Percentiles rank a stretch among this genome's conserved stretches.
phyloP scores from a whole-genome alignment of 1,139 yeast species.

The Debaryomycetaceae sp. region DNA sequence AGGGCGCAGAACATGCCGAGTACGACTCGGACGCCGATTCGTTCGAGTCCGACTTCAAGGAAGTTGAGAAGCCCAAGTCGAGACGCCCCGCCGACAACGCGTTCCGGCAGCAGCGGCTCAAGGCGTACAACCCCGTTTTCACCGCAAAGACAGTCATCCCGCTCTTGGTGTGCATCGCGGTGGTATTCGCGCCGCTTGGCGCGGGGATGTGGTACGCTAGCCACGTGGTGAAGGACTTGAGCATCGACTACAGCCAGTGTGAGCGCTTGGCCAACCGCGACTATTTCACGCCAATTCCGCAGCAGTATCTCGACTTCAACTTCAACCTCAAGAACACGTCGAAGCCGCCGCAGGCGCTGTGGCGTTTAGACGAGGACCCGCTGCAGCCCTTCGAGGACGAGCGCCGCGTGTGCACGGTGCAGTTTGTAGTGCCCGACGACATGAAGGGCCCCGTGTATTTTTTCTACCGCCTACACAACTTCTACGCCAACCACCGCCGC shows the following conservation, averaged over 20 bases:
- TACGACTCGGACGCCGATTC: conserved; percentile 20
- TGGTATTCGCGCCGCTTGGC: conserved; percentile 87
- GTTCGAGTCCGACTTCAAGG: conserved; percentile 13
- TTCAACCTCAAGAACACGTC: conserved; percentile 14
- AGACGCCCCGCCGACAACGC: conserved; percentile 57
- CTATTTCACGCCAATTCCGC: conserved; percentile 59
- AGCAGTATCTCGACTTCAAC: conserved; percentile 42
- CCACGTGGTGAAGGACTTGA: conserved; percentile 69
- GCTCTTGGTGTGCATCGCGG: conserved; percentile 65
- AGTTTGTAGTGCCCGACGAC: conserved; percentile 72
- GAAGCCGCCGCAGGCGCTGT: conserved; percentile 34
- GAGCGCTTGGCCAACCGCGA: conserved; percentile 50
- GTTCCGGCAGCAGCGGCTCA: conserved; percentile 57
- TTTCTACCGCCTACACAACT: conserved; percentile 77
- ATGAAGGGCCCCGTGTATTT: conserved; percentile 74
- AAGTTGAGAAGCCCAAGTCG: conserved; percentile 28
- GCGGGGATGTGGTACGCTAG: conserved; percentile 86
- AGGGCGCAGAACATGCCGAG: conserved; percentile 9
- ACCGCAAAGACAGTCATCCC: conserved; percentile 91
- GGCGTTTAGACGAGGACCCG: conserved; percentile 58
- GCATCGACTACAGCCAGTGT: conserved; percentile 81
- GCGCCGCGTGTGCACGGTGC: conserved; percentile 64
- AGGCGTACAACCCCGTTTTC: conserved; percentile 62
- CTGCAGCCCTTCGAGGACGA: conserved; percentile 52
- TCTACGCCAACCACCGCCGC: conserved; percentile 91